Base-by-base conservation (phyloP, 192 early-diverging fungal genomes). In the Oehlia diaphana region DNA sequence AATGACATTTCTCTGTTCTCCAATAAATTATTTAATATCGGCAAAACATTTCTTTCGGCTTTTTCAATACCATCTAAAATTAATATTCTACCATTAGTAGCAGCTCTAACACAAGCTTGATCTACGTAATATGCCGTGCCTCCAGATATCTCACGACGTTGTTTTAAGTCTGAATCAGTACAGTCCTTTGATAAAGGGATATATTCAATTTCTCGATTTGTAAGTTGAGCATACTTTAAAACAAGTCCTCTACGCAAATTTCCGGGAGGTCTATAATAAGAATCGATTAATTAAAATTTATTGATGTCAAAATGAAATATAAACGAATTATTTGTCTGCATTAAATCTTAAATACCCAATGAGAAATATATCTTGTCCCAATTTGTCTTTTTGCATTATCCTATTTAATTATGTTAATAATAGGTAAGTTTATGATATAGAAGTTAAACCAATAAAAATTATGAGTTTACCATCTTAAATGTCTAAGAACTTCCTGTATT, bases 1-100 rank as follows among this genome's bases (percentile, higher is more conserved):
- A 94, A 82, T 33, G 85, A 84, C 93, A 96, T 95, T 84, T 96
- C 94, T 76, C 94, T 82, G 80, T 96, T 96, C 80, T 96, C 94
- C 50, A 96, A 79, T 80, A 96, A 81, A 81, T 96, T 96, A 81
- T 96, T 96, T 66, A 96, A 82, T 31, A 96, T 90, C 7, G 94
- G 94, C 37, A 96, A 81, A 2, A 96, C 93, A 81, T 96, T 96
- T 23, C 94, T 87, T 70, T 96, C 94, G 0, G 93, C 93, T 75
- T 95, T 95, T 82, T 94, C 90, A 79, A 93, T 90, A 35, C 90
- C 90, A 75, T 92, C 90, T 74, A 92, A 80, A 9, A 92, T 87
- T 35, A 92, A 63, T 70, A 92, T 88, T 65, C 84, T 82, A 50
- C 84, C 92, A 76, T 92, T 86, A 72, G 87, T 94, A 37, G 91